phyloP scores from a whole-genome alignment of 1,284 basidiomycete genomes.

The Hemileia vastatrix region DNA sequence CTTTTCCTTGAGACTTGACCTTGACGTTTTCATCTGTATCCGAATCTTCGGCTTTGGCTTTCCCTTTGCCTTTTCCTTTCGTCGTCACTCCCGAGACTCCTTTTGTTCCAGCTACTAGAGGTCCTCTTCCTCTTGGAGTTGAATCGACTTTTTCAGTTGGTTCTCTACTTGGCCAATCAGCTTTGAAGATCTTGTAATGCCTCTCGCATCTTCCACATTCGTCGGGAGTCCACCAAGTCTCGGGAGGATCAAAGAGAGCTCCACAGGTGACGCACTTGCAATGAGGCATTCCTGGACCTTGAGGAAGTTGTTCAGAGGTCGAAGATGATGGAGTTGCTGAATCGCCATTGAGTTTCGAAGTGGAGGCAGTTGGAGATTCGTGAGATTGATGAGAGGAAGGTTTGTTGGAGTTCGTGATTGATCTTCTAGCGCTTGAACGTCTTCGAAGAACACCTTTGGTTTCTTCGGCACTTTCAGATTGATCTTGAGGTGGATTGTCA shows the following conservation, averaged over 20 bases:
- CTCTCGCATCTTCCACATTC: constrained; percentile 41
- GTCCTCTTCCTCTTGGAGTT: not conserved
- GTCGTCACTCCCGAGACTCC: constrained; percentile 2
- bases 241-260: constrained; percentile 36
- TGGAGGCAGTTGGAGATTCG: not conserved
- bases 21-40: not conserved
- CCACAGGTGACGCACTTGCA: constrained; percentile 39
- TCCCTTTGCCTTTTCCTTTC: not conserved
- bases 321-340: not conserved
- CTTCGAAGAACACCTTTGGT: not conserved
- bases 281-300: constrained; percentile 24
- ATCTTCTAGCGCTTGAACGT: not conserved
- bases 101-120: constrained; percentile 8
- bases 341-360: not conserved
- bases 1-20: not conserved
- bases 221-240: constrained; percentile 42
- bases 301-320: not conserved
- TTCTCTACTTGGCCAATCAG: constrained; percentile 37
- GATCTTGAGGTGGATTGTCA: not conserved
- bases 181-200: constrained; percentile 42
- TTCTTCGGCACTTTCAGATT: not conserved
- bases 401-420: not conserved
- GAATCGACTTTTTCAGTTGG: constrained; percentile 13
- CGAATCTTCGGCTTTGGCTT: not conserved
- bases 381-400: not conserved